These are phyloP conservation scores for Trametes villosa DNA, from an alignment of 768 basidiomycete species.

Conservation along the genomic window DNA sequence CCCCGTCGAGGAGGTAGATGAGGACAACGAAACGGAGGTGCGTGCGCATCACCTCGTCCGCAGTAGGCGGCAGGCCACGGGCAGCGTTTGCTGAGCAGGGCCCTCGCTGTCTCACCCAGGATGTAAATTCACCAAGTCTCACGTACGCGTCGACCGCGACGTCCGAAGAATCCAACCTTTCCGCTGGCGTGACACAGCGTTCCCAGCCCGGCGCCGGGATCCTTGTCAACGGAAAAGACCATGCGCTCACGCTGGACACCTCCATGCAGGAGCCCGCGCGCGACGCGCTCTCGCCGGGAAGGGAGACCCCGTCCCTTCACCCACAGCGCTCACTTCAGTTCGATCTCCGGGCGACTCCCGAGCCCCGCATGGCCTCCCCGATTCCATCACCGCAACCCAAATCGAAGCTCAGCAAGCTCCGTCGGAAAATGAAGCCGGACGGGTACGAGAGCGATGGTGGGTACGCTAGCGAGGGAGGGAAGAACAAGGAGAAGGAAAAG, in stretches of 20 bases:
- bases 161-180: conserved; percentile 47
- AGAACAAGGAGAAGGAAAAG: conserved; percentile 35
- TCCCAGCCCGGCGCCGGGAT: conserved; percentile 30
- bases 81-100: background rate
- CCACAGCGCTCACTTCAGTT: conserved; percentile 31
- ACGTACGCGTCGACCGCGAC: conserved; percentile 47
- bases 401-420: conserved; percentile 45
- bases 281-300: conserved; percentile 1
- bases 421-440: conserved; percentile 36
- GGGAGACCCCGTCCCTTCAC: conserved; percentile 15
- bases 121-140: conserved; percentile 37
- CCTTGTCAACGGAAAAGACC: conserved; percentile 17
- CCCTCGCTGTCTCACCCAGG: conserved; percentile 15
- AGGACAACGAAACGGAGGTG: conserved; percentile 48
- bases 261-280: conserved; percentile 9
- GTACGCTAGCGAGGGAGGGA: conserved; percentile 49
- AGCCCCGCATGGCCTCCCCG: conserved; percentile 24
- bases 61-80: no score
- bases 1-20: conserved; percentile 59
- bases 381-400: conserved; percentile 20
- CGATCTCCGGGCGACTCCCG: conserved; percentile 37
- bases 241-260: conserved; percentile 12
- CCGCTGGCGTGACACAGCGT: conserved; percentile 24
- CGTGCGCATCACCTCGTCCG: conserved; percentile 12
- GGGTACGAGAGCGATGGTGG: conserved; percentile 60